Percentiles rank a stretch among this genome's conserved stretches.
Evolutionary conservation across 225 moss, liverwort and hornwort species (phyloP).

Genomic region (Bryoerythrophyllum caledonicum): DNA sequence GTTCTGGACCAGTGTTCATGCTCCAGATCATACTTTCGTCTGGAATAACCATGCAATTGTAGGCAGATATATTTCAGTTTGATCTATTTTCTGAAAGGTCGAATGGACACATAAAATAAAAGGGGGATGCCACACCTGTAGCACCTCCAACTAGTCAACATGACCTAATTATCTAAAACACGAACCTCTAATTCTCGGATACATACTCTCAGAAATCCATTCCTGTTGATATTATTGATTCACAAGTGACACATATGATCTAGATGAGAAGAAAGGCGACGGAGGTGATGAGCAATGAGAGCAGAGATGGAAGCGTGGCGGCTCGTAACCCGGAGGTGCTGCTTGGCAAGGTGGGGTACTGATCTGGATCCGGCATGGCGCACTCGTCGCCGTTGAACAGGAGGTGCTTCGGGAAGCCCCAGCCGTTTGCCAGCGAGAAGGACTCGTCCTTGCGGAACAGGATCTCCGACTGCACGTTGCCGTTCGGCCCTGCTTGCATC

Average conservation of each 20-base stretch:
- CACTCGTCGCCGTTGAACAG: conserved; percentile 63
- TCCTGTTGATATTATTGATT: background rate
- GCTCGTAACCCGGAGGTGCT: conserved; percentile 35
- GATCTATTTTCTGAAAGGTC: too few species aligned
- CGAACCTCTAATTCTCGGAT: too few species aligned
- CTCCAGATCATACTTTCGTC: too few species aligned
- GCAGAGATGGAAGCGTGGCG: conserved; percentile 3
- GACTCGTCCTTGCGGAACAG: conserved; percentile 44
- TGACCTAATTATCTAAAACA: too few species aligned
- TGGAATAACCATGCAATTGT: too few species aligned
- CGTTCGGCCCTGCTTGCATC: conserved; percentile 53
- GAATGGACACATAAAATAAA: too few species aligned
- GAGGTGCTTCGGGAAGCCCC: conserved; percentile 52
- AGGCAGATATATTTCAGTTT: too few species aligned
- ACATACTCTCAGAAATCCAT: too few species aligned
- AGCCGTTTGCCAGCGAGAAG: conserved; percentile 41
- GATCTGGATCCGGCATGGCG: conserved; percentile 20
- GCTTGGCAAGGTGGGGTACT: conserved; percentile 54
- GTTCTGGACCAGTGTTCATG: too few species aligned
- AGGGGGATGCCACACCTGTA: background rate
- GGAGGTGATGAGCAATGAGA: conserved; percentile 16
- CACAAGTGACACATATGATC: background rate
- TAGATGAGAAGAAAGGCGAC: conserved; percentile 30
- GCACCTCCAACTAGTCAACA: background rate
- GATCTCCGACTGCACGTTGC: conserved; percentile 69